Evolutionary conservation across 768 basidiomycete species (phyloP), one percentile per base, ranked within the genome.

Genomic region (Amanita fuliginea): DNA sequence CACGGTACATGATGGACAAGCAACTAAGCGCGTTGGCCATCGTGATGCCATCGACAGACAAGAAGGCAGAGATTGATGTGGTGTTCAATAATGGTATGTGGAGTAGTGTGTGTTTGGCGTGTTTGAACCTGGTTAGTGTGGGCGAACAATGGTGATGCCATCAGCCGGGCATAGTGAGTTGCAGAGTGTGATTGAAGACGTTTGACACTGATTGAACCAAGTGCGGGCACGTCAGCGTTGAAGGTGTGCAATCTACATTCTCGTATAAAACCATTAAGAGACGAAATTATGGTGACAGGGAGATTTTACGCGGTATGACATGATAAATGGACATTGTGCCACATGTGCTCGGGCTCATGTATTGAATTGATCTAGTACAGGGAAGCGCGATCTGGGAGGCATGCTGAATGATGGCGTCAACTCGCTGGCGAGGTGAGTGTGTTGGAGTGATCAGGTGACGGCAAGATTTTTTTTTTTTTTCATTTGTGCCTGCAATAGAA

Each of bases 71-170:
- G 42, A 75, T 78, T 49, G 90, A 95, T 56, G 56, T 77, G 14
- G 75, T 80, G 14, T 89, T 94, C 61, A 94, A 90, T 54, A 80
- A 88, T 61, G 79, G 87, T 87, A 63, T 55, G 62, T 47, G 21
- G 8, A 33, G 21, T 44, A 19, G 39, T 42, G 42, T 44, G 16
- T 47, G n/a, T 24, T 3, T 19, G 6, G 19, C 14, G 21, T n/a
- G 14, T 41, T 10, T 28, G 19, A 48, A 19, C n/a, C 39, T 52
- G 40, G 6, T 19, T 52, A 88, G 88, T 91, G 14, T 99, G 96
- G 96, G 96, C 96, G 2, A 96, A 98, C 60, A 98, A 98, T 56
- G 96, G 96, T 0, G 96, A 99, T 61, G 86, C 90, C 4, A 88
- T 96, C 51, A 93, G 88, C 62, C 76, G 86, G 48, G 84, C 85